Base-by-base conservation (phyloP, 2,329 filamentous ascomycete genomes). In the Scorias spongiosa region DNA sequence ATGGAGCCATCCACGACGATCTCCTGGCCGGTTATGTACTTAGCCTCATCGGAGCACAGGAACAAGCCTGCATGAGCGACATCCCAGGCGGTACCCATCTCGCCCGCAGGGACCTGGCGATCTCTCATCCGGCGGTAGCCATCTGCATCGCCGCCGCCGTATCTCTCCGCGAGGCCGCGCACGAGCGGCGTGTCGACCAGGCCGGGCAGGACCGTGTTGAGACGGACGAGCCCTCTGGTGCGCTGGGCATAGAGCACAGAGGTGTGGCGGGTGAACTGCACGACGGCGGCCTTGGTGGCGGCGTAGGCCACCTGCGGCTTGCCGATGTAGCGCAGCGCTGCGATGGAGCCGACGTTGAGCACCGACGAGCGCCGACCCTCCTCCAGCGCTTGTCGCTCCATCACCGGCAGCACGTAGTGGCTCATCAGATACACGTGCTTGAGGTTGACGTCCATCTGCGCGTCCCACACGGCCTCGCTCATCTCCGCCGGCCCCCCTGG, bases 251-350 rank as follows among this genome's bases (percentile, higher is more conserved):
- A 75, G 0, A 72, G 67, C 1, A 76, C 82, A 39, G 81, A 83
- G 11, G 89, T 76, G 2, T 81, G 84, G 68, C 83, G 84, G 62
- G 77, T 80, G 44, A 87, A 74, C 61, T 84, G 80, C 53, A 85
- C 75, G 38, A 86, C 79, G 54, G 79, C 83, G 5, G 83, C 81
- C 72, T 88, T 88, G 63, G 80, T 84, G 14, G 81, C 80, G 63
- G 68, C 69, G 50, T 77, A 76, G 0, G 67, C 73, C 1, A 77
- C 63, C 51, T 77, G 73, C 4, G 67, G 65, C 48, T 71, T 71
- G 32, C 62, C 56, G 49, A 70, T 62, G 57, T 75, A 75, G 0
- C 72, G 57, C 36, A 78, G 46, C 0, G 71, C 72, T 0, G 73
- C 71, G 12, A 77, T 68, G 17, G 65, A 72, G 10, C 46, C 43